Evolutionary conservation across 108 stramenopile genomes (phyloP).

Genomic region (Stephanodiscus triporus): DNA sequence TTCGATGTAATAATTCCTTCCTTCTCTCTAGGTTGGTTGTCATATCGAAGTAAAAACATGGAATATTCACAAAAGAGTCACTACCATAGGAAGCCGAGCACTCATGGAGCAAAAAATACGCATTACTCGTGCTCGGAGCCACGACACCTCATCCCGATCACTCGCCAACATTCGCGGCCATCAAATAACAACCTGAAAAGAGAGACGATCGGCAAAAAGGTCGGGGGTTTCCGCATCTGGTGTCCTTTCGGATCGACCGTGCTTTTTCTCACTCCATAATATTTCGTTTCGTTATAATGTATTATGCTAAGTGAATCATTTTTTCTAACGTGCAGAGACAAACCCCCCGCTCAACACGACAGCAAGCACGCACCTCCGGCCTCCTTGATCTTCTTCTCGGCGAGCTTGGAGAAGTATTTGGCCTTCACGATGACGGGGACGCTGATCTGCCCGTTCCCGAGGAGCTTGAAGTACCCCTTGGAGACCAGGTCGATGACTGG

Average conservation of each 20-base stretch:
- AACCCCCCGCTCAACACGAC: slow-evolving; percentile 58
- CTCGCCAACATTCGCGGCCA: neutral
- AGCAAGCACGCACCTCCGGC: slow-evolving; percentile 99
- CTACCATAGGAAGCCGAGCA: neutral
- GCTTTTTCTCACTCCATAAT: slow-evolving; percentile 60
- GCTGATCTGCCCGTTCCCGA: slow-evolving; percentile 96
- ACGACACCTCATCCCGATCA: too few relatives aligned
- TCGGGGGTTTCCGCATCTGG: slow-evolving; percentile 47
- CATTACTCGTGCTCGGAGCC: too few relatives aligned
- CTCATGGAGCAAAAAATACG: too few relatives aligned
- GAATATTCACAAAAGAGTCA: too few relatives aligned
- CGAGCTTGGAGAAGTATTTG: slow-evolving; percentile 97
- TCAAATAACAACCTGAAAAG: neutral
- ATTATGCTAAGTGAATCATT: slow-evolving; percentile 10
- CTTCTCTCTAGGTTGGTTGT: slow-evolving; percentile 14
- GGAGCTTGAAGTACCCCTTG: slow-evolving; percentile 98
- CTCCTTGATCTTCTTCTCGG: slow-evolving; percentile 98
- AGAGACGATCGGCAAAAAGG: neutral
- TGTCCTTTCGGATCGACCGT: slow-evolving; percentile 50
- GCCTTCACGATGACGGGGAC: slow-evolving; percentile 99
- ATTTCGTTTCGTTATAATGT: slow-evolving; percentile 32
- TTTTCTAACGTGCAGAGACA: neutral
- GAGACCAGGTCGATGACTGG: slow-evolving; percentile 97
- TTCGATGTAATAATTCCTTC: too few relatives aligned
- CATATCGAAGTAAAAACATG: neutral